Percentiles rank a stretch among this genome's conserved stretches.
These are phyloP conservation scores for Lepidium sativum DNA, from an alignment of 345 rosid species.

Conservation along the genomic window DNA sequence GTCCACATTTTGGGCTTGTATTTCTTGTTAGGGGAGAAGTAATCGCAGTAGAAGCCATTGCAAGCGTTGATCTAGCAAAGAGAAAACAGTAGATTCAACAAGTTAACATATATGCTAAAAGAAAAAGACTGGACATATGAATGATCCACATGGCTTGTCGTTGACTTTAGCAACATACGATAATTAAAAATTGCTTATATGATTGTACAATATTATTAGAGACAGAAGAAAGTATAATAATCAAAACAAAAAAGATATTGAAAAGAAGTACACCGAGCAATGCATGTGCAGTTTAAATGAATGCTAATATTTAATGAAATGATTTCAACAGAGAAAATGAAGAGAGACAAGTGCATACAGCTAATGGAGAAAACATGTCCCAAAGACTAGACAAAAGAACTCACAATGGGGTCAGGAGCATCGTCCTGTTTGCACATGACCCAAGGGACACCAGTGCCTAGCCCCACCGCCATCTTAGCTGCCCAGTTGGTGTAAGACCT, in stretches of 20 bases:
- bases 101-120: constrained; percentile 5
- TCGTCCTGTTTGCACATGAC: constrained; percentile 99
- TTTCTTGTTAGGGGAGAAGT: constrained; percentile 89
- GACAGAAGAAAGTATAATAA: not conserved
- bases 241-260: constrained; percentile 3
- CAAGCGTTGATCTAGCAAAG: constrained; percentile 72
- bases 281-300: constrained; percentile 17
- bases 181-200: constrained; percentile 5
- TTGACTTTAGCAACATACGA: constrained; percentile 3
- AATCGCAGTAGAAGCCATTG: constrained; percentile 97
- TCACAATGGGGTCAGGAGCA: constrained; percentile 91
- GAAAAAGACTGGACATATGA: not conserved
- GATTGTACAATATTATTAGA: constrained; percentile 7
- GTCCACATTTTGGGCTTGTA: constrained; percentile 99
- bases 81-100: constrained; percentile 3
- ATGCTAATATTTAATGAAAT: constrained; percentile 12
- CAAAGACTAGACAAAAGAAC: constrained; percentile 29
- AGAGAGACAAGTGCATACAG: constrained; percentile 13
- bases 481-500: constrained; percentile 76
- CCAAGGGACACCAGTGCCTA: constrained; percentile 98
- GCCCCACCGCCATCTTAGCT: constrained; percentile 93
- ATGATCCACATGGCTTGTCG: constrained; percentile 15
- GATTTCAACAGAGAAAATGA: constrained; percentile 10
- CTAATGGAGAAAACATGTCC: constrained; percentile 29
- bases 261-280: constrained; percentile 15